Evolutionary conservation across 1,139 yeast genomes (phyloP), one percentile per base, ranked within the genome.

Genomic region (Zhuliangozyma blackwelliae): DNA sequence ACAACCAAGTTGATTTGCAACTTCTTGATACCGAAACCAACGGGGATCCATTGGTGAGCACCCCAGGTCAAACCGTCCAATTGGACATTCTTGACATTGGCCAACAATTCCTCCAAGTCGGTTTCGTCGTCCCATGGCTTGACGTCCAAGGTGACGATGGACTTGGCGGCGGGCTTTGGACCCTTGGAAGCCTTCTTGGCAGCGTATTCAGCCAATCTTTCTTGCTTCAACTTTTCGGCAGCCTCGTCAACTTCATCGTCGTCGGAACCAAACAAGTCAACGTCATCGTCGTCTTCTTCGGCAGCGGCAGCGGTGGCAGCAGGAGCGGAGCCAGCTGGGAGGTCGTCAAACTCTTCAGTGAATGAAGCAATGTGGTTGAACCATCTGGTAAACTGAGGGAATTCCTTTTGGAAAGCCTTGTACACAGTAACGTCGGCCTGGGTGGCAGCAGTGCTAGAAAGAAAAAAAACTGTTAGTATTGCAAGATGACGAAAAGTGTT

Each of bases 91-190:
- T 88, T 89, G 61, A 89, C 97, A 68, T 80, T 79, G 45, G 82
- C 90, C 57, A 87, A 72, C 73, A 92, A 68, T 69, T 82, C 82
- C 44, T 92, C 95, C 68, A 94, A 78, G 66, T 90, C 82, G 53
- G 98, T 92, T 79, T 92, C 97, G 61, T 92, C 97, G 72, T 92
- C 98, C 98, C 98, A 92, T 73, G 97, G 97, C 84, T 92, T 92
- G 57, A 92, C 95, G 59, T 92, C 98, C 61, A 92, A 64, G 59
- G 98, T 92, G 61, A 92, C 96, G 55, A 89, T 76, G 48, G 97
- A 87, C 80, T 92, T 92, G 63, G 98, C 97, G 70, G 96, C 96
- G 60, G 97, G 88, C 80, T 88, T 88, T 61, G 97, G 88, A 66
- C 95, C 95, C 76, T 86, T 86, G 54, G 94, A 82, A 52, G 96